Conservation (phyloP, 208 protist species). For the Wallacemonas collosoma region DNA sequence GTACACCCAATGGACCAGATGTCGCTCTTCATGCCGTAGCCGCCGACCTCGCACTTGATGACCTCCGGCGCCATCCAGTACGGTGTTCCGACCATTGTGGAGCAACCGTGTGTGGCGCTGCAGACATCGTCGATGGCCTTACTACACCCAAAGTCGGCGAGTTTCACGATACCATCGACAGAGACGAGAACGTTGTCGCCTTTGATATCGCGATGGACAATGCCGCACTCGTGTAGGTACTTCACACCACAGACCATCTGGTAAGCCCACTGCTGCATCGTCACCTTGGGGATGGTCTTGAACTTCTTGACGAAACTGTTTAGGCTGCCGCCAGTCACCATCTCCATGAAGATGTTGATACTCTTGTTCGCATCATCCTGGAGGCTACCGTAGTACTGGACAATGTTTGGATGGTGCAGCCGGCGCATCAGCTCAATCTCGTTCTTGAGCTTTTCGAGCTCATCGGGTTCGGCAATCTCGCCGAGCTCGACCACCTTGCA, state of each 20-base stretch:
- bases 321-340: slow-evolving; percentile 81
- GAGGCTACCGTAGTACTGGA: slow-evolving; percentile 90
- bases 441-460: slow-evolving; percentile 82
- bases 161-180: slow-evolving; percentile 84
- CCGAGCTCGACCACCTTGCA: slow-evolving; percentile 88
- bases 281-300: slow-evolving; percentile 68
- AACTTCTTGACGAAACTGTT: slow-evolving; percentile 83
- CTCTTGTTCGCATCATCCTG: slow-evolving; percentile 64
- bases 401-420: slow-evolving; percentile 89
- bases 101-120: slow-evolving; percentile 75
- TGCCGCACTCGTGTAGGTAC: slow-evolving; percentile 89
- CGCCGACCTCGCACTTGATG: slow-evolving; percentile 83
- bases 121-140: slow-evolving; percentile 86
- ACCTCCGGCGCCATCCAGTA: slow-evolving; percentile 94
- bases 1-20: slow-evolving; percentile 95
- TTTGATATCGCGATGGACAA: slow-evolving; percentile 93
- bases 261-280: slow-evolving; percentile 82
- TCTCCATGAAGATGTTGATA: slow-evolving; percentile 95
- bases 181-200: slow-evolving; percentile 91
- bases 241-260: slow-evolving; percentile 91
- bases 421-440: slow-evolving; percentile 86
- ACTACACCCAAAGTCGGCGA: slow-evolving; percentile 93
- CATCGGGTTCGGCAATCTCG: slow-evolving; percentile 52
- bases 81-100: slow-evolving; percentile 88
- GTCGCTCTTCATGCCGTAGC: slow-evolving; percentile 93